phyloP scores from a whole-genome alignment of 2,329 filamentous ascomycete species.

The Ophiostoma australiae region DNA sequence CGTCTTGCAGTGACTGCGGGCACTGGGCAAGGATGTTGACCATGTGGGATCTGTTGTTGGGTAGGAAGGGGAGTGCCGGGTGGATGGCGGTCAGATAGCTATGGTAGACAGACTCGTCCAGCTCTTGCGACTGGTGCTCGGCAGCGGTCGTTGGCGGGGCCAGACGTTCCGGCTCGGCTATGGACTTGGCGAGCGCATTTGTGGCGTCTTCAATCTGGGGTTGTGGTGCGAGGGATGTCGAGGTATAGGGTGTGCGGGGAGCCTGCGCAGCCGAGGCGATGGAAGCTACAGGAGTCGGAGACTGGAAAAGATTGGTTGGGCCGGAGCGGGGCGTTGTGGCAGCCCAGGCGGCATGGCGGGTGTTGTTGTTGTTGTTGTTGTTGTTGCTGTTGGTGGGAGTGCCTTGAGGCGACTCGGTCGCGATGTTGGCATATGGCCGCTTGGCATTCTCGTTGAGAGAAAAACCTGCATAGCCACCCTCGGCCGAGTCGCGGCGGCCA shows the following conservation, averaged over 20 bases:
- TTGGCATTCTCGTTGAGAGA: conserved; percentile 40
- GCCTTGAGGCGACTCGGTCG: conserved; percentile 28
- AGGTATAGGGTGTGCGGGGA: conserved; percentile 22
- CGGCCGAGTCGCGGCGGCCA: conserved; percentile 42
- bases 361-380: neutral
- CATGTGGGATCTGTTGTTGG: conserved; percentile 52
- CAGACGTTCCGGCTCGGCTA: conserved; percentile 31
- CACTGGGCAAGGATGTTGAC: conserved; percentile 53
- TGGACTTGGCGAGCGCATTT: conserved; percentile 19
- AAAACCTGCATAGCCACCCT: conserved; percentile 40
- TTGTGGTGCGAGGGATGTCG: conserved; percentile 24
- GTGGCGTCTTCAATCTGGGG: conserved; percentile 23
- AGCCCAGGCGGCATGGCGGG: conserved; percentile 41
- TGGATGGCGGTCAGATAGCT: conserved; percentile 63
- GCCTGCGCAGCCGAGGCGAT: neutral
- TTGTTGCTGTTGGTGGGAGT: neutral
- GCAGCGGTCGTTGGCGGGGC: conserved; percentile 24
- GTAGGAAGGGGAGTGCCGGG: conserved; percentile 61
- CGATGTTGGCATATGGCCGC: conserved; percentile 47
- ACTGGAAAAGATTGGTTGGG: conserved; percentile 36
- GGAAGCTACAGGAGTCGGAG: conserved; percentile 27
- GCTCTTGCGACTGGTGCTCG: conserved; percentile 35
- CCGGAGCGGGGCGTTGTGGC: conserved; percentile 41
- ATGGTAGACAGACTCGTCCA: conserved; percentile 45
- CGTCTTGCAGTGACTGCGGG: conserved; percentile 53